Base-by-base conservation (phyloP, 169 alveolate genomes). In the Cryptosporidium parvum region DNA sequence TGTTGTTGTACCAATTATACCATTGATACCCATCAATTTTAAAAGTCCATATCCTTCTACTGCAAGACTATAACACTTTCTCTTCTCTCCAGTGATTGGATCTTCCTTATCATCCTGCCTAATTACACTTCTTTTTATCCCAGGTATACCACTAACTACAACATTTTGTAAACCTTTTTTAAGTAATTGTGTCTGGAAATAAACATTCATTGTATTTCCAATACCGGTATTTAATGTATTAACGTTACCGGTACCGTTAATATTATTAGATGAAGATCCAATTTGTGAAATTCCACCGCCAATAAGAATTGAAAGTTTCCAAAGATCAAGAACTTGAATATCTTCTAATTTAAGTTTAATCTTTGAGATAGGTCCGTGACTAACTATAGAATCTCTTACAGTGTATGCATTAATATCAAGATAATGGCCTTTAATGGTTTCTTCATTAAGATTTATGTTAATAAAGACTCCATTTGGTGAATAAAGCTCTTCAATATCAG, bases 41-140 rank as follows among this genome's bases (percentile, higher is more conserved):
- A 92, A 92, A 26, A 97, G 91, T 0, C 99, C 98, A 58, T 95
- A 94, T 18, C 99, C 99, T 93, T 97, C 99, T 2, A 97, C 97
- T 7, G 97, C 95, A 9, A 98, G 91, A n/a, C 94, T 93, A 92
- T 94, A 80, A n/a, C 51, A 62, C 26, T 80, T 59, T 31, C 75
- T 35, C 48, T 65, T 80, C 35, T 39, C 35, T 23, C 89, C 89
- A 5, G 75, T 58, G 1, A 61, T 62, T 3, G 42, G 65, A 10
- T 62, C 80, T 56, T 85, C 85, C 53, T 45, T 35, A 18, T 91
- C 69, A 53, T 93, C 95, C 35, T 89, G 86, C 65, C 89, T 75
- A 62, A 94, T 92, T 31, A 93, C 93, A 23, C 96, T 94, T 69
- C 97, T 84, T 53, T 85, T 51, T 48, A 93, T 86, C 33, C 86